These are phyloP conservation scores for Calocera viscosa DNA, from an alignment of 768 basidiomycete genomes.

Conservation along the genomic window DNA sequence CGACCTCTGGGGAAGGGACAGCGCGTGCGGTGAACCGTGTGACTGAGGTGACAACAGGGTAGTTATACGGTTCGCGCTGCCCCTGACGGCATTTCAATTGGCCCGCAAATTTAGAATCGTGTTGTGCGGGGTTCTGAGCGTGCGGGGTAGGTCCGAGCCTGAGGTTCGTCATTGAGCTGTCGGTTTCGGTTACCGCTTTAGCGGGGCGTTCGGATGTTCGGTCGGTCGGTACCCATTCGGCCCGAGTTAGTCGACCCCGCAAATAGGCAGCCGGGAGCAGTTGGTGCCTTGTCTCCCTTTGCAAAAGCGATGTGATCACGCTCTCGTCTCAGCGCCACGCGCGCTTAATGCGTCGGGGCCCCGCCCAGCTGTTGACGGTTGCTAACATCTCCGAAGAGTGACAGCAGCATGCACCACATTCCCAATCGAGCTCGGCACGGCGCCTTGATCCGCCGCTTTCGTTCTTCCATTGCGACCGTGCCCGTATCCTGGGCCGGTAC, in stretches of 20 bases:
- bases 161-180: background rate
- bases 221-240: background rate
- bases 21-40: background rate
- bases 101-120: slow-evolving; percentile 4
- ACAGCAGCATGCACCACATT: background rate
- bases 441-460: background rate
- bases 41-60: background rate
- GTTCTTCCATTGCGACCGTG: background rate
- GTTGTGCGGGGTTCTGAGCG: background rate
- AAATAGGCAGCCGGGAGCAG: background rate
- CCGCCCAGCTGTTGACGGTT: background rate
- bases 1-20: background rate
- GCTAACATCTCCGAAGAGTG: background rate
- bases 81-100: slow-evolving; percentile 8
- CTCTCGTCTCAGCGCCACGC: background rate
- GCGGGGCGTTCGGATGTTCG: background rate
- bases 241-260: background rate
- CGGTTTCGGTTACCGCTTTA: slow-evolving; percentile 8
- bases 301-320: too few species aligned
- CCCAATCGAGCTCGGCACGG: background rate
- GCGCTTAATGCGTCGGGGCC: background rate
- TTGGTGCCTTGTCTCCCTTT: background rate
- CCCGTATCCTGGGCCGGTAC: background rate
- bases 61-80: slow-evolving; percentile 1
- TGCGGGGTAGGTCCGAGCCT: background rate